These are phyloP conservation scores for Fusarium vanettenii DNA, from an alignment of 2,329 filamentous ascomycete genomes.

Conservation along the genomic window DNA sequence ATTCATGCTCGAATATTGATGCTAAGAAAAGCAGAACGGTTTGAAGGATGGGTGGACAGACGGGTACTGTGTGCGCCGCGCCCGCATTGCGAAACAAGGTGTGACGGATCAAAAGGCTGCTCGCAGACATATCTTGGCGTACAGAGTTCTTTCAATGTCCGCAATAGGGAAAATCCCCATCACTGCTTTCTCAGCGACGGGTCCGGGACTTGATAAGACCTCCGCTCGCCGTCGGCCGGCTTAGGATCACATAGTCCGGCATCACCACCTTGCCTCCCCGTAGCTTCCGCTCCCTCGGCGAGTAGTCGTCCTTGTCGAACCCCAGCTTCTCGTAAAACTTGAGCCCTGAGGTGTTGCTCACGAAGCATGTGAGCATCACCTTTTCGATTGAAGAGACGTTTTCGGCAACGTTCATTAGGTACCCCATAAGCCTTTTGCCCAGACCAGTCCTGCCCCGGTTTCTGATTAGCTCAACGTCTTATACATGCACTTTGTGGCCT, in stretches of 20 bases:
- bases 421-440: conserved; percentile 68
- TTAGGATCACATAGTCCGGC: conserved; percentile 71
- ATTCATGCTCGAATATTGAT: neutral
- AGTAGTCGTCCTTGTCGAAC: conserved; percentile 65
- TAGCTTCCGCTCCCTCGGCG: conserved; percentile 64
- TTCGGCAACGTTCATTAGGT: conserved; percentile 64
- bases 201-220: conserved; percentile 13
- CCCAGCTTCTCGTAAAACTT: conserved; percentile 72
- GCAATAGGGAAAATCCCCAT: neutral
- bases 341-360: conserved; percentile 67
- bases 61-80: neutral
- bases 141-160: neutral
- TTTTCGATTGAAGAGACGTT: conserved; percentile 69
- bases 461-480: conserved; percentile 12
- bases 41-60: neutral
- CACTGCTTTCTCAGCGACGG: conserved; percentile 16
- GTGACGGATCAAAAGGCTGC: neutral
- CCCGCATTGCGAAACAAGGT: neutral
- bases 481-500: neutral
- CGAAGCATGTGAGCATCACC: conserved; percentile 80
- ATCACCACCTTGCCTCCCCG: conserved; percentile 64
- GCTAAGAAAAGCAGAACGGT: neutral
- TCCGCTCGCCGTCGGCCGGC: conserved; percentile 53
- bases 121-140: neutral
- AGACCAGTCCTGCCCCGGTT: conserved; percentile 66